These are phyloP conservation scores for Mytilinidion resinicola DNA, from an alignment of 495 filamentous ascomycete species.

Conservation along the genomic window DNA sequence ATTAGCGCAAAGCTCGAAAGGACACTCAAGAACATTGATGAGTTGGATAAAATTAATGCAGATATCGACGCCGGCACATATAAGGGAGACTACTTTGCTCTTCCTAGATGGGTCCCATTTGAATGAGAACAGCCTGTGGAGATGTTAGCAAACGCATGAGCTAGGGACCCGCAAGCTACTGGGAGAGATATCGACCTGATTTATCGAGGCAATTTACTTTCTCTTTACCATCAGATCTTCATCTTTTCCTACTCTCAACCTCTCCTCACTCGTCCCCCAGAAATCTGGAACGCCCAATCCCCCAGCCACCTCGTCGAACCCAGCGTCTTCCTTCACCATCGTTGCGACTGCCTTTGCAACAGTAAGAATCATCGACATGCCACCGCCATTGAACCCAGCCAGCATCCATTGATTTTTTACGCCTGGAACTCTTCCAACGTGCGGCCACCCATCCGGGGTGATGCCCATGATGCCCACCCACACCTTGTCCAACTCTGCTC, in stretches of 20 bases:
- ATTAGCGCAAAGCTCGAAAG: no score
- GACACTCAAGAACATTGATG: no score
- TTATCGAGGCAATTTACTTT: no score
- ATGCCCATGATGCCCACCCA: conserved; percentile 49
- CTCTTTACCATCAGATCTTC: no score
- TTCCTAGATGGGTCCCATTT: no score
- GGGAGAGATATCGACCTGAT: no score
- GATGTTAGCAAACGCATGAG: no score
- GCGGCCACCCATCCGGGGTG: conserved; percentile 32
- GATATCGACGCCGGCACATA: no score
- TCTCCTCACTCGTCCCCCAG: neutral
- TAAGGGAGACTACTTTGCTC: no score
- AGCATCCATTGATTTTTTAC: conserved; percentile 41
- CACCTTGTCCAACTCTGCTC: conserved; percentile 40
- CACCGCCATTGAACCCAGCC: conserved; percentile 51
- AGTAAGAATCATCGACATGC: conserved; percentile 47
- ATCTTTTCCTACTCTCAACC: neutral
- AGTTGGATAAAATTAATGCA: no score
- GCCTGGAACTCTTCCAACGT: conserved; percentile 45
- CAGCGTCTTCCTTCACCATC: conserved; percentile 37
- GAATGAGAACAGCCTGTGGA: no score
- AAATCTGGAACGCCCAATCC: conserved; percentile 1
- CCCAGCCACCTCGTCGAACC: conserved; percentile 34
- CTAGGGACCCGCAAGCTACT: no score
- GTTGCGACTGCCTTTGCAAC: conserved; percentile 41